Evolutionary conservation across 2,329 filamentous ascomycete genomes (phyloP).

Genomic region (Pseudogymnoascus sp.): DNA sequence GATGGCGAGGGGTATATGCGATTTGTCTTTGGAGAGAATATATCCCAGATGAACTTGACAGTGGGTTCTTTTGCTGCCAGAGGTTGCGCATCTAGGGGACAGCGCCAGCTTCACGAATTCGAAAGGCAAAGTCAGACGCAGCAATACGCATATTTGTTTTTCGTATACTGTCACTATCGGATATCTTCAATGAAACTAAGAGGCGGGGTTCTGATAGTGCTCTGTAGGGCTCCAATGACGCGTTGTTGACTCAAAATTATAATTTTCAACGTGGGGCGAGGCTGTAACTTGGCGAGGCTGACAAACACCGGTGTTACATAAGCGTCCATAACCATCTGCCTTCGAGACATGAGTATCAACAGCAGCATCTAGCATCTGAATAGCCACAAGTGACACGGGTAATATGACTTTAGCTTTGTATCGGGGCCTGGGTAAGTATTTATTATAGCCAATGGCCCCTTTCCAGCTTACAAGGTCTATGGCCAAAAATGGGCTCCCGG

Average conservation of each 20-base stretch:
- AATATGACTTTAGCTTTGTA: not conserved
- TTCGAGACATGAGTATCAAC: not conserved
- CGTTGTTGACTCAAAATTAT: slow-evolving; percentile 9
- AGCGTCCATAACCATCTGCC: not conserved
- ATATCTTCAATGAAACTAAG: not conserved
- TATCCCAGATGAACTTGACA: not conserved
- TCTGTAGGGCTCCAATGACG: not conserved
- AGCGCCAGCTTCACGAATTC: not conserved
- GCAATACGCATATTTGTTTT: not conserved
- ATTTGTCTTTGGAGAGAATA: not conserved
- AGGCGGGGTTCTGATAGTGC: not conserved
- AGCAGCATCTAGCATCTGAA: not conserved
- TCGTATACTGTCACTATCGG: not conserved
- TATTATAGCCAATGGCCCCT: not conserved
- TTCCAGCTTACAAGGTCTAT: not conserved
- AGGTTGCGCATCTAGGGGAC: not conserved
- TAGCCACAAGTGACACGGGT: not conserved
- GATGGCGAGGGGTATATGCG: not conserved
- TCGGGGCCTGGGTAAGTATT: not conserved
- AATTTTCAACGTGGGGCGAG: slow-evolving; percentile 6
- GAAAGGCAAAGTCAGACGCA: not conserved
- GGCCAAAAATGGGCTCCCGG: not conserved
- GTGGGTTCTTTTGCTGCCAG: not conserved
- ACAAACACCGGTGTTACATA: not conserved
- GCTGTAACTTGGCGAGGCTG: slow-evolving; percentile 7